These are phyloP conservation scores for Anthracocystis panici-leucophaei DNA, from an alignment of 1,284 basidiomycete genomes.

Conservation along the genomic window DNA sequence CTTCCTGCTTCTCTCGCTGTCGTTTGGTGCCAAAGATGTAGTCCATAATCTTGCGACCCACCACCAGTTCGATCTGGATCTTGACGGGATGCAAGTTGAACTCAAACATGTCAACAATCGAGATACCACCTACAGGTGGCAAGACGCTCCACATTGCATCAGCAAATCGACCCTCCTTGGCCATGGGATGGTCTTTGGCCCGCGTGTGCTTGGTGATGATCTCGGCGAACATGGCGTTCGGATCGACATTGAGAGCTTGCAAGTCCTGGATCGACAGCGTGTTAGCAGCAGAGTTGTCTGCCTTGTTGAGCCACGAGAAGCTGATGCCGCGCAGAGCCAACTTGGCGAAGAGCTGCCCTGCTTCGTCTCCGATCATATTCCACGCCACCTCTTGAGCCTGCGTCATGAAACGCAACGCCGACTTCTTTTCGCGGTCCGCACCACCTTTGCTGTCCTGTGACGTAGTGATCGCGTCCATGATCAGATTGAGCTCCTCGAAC, in stretches of 20 bases:
- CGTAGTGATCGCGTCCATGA: constrained; percentile 89
- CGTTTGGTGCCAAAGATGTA: constrained; percentile 78
- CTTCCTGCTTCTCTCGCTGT: constrained; percentile 47
- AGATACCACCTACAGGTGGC: constrained; percentile 88
- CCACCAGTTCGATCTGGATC: constrained; percentile 82
- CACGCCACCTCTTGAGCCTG: constrained; percentile 90
- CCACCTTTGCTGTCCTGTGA: constrained; percentile 73
- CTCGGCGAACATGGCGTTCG: constrained; percentile 86
- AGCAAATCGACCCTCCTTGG: constrained; percentile 58
- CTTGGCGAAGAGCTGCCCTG: constrained; percentile 82
- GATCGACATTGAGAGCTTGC: constrained; percentile 85
- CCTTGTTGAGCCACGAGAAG: constrained; percentile 86
- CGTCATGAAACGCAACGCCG: constrained; percentile 83
- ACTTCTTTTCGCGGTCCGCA: constrained; percentile 77
- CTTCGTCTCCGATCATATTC: constrained; percentile 85
- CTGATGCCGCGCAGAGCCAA: constrained; percentile 83
- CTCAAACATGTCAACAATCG: constrained; percentile 86
- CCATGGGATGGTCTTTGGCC: constrained; percentile 56
- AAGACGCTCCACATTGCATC: constrained; percentile 63
- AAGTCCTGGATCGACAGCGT: constrained; percentile 82
- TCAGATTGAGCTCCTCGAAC: constrained; percentile 83
- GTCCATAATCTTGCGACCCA: constrained; percentile 86
- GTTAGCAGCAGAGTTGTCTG: constrained; percentile 88
- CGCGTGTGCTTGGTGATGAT: constrained; percentile 78
- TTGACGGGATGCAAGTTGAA: constrained; percentile 80